Conservation (phyloP, 2,329 filamentous ascomycete species). For the Magnaporthiopsis poae region DNA sequence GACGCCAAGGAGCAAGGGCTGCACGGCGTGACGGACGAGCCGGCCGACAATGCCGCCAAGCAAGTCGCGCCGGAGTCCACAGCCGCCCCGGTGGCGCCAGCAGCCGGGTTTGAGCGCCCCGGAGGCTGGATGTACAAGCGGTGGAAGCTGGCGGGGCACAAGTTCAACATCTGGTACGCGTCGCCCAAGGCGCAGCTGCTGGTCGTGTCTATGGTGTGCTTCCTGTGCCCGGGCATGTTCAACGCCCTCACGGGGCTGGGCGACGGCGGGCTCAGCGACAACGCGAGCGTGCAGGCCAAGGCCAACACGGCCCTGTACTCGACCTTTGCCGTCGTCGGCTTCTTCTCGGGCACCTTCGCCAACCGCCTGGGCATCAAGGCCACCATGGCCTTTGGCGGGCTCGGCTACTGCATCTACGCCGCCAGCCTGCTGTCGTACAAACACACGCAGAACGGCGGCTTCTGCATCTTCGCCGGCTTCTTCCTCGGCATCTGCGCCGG, state of each 20-base stretch:
- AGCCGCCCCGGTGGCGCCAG: neutral
- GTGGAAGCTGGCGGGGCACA: conserved; percentile 38
- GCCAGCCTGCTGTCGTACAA: conserved; percentile 61
- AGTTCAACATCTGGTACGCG: conserved; percentile 55
- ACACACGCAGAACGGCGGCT: conserved; percentile 57
- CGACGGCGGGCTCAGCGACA: conserved; percentile 18
- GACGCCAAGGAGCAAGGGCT: conserved; percentile 4
- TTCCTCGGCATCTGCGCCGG: conserved; percentile 70
- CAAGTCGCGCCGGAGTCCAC: neutral
- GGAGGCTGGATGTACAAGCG: conserved; percentile 59
- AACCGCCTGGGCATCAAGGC: conserved; percentile 63
- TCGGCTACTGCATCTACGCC: conserved; percentile 69
- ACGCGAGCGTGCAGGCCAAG: conserved; percentile 14
- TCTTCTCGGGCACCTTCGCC: conserved; percentile 67
- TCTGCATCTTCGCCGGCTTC: conserved; percentile 66
- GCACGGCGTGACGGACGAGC: neutral
- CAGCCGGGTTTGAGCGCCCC: conserved; percentile 25
- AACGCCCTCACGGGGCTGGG: conserved; percentile 20
- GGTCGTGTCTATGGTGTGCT: conserved; percentile 62
- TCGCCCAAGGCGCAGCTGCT: conserved; percentile 63
- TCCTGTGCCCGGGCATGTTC: conserved; percentile 21
- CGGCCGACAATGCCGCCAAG: neutral
- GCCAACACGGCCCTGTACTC: conserved; percentile 38
- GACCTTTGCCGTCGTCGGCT: conserved; percentile 48
- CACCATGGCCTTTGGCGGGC: conserved; percentile 60